Evolutionary conservation across 345 rosid species (phyloP), one percentile per base, ranked within the genome.

Genomic region (Eutrema yunnanense): DNA sequence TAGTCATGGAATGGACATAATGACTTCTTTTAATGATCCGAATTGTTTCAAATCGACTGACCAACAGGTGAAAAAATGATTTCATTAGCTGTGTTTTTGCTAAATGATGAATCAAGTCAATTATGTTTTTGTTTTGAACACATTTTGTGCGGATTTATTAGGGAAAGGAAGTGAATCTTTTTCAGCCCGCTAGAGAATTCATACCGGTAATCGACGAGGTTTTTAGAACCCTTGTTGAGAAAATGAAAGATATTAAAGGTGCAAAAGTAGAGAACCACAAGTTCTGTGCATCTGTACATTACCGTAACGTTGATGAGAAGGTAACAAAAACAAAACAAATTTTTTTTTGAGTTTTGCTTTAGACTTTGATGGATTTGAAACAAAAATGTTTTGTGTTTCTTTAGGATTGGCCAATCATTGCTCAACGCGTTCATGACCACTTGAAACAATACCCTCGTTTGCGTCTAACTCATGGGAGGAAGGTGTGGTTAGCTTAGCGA

Each of bases 1-100:
- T 81, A 90, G 99, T 76, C 99, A 95, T 79, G 99, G 98, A 73
- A 95, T 95, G 99, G 99, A 95, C 87, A 92, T 95, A 30, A 83
- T 86, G 86, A 88, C 90, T 44, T 80, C 92, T 64, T 62, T 58
- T 73, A 72, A 70, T 72, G 86, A 72, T 60, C 83, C 79, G 0
- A 72, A 77, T 38, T 64, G 76, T 81, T 81, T 74, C 71, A 74
- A 82, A 84, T 86, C 90, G 4, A 82, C 90, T 78, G 84, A 86
- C 86, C 82, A 82, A 55, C 80, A 81, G 85, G 99, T 95, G 47
- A 57, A 30, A 36, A 12, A 13, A 33, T 12, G 1, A 72, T 6
- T 32, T 1, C 7, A 40, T 7, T 8, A 65, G 11, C 54, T n/a
- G 5, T 32, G 5, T 37, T 73, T 14, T 6, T 19, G 16, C 6